These are phyloP conservation scores for Myotisia sp. DNA, from an alignment of 2,329 filamentous ascomycete species.

Conservation along the genomic window DNA sequence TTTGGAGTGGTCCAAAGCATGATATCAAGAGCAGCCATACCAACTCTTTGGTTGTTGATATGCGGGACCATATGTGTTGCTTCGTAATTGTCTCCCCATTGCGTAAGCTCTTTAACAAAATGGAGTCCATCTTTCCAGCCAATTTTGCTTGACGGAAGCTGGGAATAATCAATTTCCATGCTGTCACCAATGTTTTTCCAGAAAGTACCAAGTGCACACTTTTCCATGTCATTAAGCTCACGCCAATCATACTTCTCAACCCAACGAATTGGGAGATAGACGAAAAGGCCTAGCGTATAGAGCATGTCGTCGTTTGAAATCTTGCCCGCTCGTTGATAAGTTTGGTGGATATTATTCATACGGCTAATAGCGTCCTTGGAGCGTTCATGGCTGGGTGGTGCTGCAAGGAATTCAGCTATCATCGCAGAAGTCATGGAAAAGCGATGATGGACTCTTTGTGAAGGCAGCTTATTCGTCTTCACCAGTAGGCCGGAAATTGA, in stretches of 20 bases:
- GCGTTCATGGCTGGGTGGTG: conserved; percentile 24
- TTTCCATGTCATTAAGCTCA: conserved; percentile 46
- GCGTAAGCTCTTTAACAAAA: conserved; percentile 32
- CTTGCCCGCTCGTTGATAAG: conserved; percentile 37
- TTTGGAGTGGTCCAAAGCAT: conserved; percentile 43
- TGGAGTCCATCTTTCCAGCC: conserved; percentile 34
- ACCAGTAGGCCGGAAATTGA: conserved; percentile 38
- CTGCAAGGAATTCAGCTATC: conserved; percentile 31
- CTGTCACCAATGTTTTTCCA: conserved; percentile 55
- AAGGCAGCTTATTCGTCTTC: conserved; percentile 36
- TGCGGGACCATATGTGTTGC: conserved; percentile 36
- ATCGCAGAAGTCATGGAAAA: conserved; percentile 40
- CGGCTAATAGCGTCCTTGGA: conserved; percentile 36
- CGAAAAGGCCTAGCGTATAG: conserved; percentile 45
- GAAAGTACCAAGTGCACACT: conserved; percentile 46
- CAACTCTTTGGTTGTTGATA: background rate
- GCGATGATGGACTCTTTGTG: conserved; percentile 37
- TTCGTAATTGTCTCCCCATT: conserved; percentile 43
- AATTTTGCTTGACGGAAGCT: conserved; percentile 23
- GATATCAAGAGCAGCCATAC: conserved; percentile 20
- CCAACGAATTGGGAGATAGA: conserved; percentile 47
- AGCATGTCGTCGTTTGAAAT: conserved; percentile 44
- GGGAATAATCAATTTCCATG: conserved; percentile 44
- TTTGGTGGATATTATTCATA: conserved; percentile 32
- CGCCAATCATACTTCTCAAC: conserved; percentile 51